phyloP scores from a whole-genome alignment of 2,329 filamentous ascomycete genomes.

The Colletotrichum sp. region DNA sequence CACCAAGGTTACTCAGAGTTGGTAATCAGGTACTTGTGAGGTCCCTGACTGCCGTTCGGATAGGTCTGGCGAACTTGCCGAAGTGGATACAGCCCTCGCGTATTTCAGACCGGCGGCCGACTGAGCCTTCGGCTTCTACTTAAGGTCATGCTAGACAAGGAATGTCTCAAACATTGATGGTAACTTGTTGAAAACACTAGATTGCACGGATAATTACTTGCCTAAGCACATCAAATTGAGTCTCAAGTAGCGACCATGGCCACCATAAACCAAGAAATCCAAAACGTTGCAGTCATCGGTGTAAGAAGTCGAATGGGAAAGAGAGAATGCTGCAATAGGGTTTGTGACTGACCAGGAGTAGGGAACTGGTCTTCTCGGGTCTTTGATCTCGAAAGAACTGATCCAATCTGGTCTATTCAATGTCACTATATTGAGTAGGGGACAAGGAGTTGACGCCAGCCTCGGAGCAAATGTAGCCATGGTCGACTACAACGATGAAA shows the following conservation, averaged over 20 bases:
- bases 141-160: not conserved
- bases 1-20: too few species aligned
- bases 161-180: not conserved
- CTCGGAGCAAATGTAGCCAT: not conserved
- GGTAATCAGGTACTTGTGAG: too few species aligned
- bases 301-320: rapidly evolving
- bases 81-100: not conserved
- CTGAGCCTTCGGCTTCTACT: not conserved
- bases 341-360: not conserved
- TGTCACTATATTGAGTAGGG: not conserved
- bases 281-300: not conserved
- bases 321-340: not conserved
- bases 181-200: rapidly evolving
- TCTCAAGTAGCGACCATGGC: not conserved
- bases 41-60: not conserved
- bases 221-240: not conserved
- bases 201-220: not conserved
- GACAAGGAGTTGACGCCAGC: not conserved
- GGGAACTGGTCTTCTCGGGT: not conserved
- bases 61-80: not conserved
- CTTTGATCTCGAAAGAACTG: not conserved
- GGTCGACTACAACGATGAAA: not conserved
- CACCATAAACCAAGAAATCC: not conserved
- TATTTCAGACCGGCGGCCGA: not conserved
- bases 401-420: not conserved